These are phyloP conservation scores for Fusarium nanum DNA, from an alignment of 2,329 filamentous ascomycete species.

Conservation along the genomic window DNA sequence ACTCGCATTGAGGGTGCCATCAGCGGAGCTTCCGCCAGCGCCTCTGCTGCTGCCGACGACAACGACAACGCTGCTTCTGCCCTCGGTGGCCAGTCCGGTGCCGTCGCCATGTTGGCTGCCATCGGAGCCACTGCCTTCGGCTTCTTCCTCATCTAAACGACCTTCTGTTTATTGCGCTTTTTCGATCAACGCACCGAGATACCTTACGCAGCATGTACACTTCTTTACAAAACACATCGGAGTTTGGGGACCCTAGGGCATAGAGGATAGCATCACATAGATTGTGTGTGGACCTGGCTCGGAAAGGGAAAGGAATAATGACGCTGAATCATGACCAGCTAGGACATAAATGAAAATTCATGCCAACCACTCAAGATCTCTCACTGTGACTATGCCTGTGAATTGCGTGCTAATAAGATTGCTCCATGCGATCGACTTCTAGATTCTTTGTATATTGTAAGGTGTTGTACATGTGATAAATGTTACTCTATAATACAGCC, in stretches of 20 bases:
- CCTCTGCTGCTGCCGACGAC: slow-evolving; percentile 11
- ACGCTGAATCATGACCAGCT: slow-evolving; percentile 15
- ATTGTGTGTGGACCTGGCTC: slow-evolving; percentile 18
- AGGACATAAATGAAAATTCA: neutral
- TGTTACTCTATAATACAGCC: slow-evolving; percentile 30
- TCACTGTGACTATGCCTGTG: neutral
- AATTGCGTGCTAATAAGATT: rapidly evolving
- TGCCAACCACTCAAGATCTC: rapidly evolving
- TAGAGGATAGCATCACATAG: slow-evolving; percentile 18
- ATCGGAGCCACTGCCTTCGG: slow-evolving; percentile 44
- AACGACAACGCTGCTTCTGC: slow-evolving; percentile 34
- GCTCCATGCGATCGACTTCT: neutral
- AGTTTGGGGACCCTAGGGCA: slow-evolving; percentile 23
- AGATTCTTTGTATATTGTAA: neutral
- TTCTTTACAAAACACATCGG: slow-evolving; percentile 11
- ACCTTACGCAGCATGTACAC: slow-evolving; percentile 23
- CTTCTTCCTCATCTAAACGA: slow-evolving; percentile 40
- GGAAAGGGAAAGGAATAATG: slow-evolving; percentile 6
- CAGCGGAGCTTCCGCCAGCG: slow-evolving; percentile 22
- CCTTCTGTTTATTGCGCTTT: neutral
- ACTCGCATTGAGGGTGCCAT: slow-evolving; percentile 25
- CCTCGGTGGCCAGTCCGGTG: slow-evolving; percentile 26
- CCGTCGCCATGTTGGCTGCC: slow-evolving; percentile 36
- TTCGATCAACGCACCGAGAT: slow-evolving; percentile 5
- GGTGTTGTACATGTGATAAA: slow-evolving; percentile 18